Evolutionary conservation across 108 stramenopile genomes (phyloP), one percentile per base, ranked within the genome.

Genomic region (Cyclotella kingstonii): DNA sequence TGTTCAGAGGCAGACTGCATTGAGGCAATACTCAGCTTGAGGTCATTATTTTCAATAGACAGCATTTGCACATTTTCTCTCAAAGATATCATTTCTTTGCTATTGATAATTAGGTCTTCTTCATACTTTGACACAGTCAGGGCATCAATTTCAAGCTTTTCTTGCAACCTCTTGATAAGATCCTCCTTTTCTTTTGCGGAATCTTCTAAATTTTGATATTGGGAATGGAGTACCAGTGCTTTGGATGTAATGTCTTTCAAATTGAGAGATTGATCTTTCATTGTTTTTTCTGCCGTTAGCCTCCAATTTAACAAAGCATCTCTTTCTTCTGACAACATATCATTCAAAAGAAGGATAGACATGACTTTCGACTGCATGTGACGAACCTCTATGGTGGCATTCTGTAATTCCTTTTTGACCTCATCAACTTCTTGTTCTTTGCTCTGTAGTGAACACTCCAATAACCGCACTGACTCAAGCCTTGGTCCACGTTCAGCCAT

Each of bases 351-450:
- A 19, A 15, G 49, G 14, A 29, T 30, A n/a, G 49, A 51, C 15
- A 51, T 27, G 10, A 51, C 26, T 11, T 9, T 51, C 1, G 49
- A 30, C 3, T 51, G n/a, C 28, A 51, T 15, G 3, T 14, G 28
- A 30, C 29, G 14, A 10, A 51, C 10, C 17, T 30, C 28, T 1
- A 29, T 17, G 9, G 26, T 19, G 1, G 49, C 11, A 27, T 29
- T 51, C 19, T 30, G 11, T 17, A 51, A 30, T 15, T 51, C 49
- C 10, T 51, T 29, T 29, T 51, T 51, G 49, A 30, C 12, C 29
- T 51, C 29, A 26, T 28, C 31, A 15, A 51, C 31, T 51, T 51
- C 49, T 5, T 51, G 2, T 4, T 51, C 49, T 29, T 51, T 51
- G 1, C 31, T 11, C 10, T 8, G 49, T 1, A 51, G 27, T 3